Conservation (phyloP, 768 basidiomycete genomes). For the Russula sp. region DNA sequence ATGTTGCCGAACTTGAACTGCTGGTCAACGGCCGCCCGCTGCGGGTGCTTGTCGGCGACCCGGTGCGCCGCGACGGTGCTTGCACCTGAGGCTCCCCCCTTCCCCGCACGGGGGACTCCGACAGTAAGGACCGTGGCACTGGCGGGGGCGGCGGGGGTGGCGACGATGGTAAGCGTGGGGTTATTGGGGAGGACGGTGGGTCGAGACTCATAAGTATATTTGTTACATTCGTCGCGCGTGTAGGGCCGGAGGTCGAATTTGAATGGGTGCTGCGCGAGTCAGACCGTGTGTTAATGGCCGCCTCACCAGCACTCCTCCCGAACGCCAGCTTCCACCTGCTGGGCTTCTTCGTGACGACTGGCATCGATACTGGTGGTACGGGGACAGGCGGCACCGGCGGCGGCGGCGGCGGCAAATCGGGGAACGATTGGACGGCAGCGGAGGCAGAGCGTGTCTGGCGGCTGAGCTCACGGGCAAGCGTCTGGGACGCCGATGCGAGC, state of each 20-base stretch:
- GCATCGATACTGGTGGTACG: slow-evolving; percentile 26
- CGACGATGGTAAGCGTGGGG: slow-evolving; percentile 1
- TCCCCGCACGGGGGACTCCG: neutral
- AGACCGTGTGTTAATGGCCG: neutral
- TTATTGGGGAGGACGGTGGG: slow-evolving; percentile 33
- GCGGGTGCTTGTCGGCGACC: slow-evolving; percentile 53
- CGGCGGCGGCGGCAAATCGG: slow-evolving; percentile 27
- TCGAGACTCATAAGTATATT: slow-evolving; percentile 67
- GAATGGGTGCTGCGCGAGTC: slow-evolving; percentile 12
- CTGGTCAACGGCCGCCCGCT: slow-evolving; percentile 48
- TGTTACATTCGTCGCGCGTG: slow-evolving; percentile 73
- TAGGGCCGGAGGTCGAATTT: slow-evolving; percentile 31
- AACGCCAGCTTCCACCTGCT: slow-evolving; percentile 85
- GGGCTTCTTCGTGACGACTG: slow-evolving; percentile 55
- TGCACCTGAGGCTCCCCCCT: neutral
- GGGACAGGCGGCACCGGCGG: slow-evolving; percentile 35
- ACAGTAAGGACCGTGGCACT: neutral
- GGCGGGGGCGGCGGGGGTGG: neutral
- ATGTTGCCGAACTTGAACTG: slow-evolving; percentile 56
- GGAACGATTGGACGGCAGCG: slow-evolving; percentile 18
- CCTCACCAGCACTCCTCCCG: slow-evolving; percentile 44
- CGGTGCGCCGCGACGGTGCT: slow-evolving; percentile 24
- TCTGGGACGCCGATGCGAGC: slow-evolving; percentile 75
- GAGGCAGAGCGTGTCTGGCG: slow-evolving; percentile 36
- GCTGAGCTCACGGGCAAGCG: slow-evolving; percentile 79